Conservation (phyloP, 2,329 filamentous ascomycete genomes). For the Nannizziopsis barbatae region DNA sequence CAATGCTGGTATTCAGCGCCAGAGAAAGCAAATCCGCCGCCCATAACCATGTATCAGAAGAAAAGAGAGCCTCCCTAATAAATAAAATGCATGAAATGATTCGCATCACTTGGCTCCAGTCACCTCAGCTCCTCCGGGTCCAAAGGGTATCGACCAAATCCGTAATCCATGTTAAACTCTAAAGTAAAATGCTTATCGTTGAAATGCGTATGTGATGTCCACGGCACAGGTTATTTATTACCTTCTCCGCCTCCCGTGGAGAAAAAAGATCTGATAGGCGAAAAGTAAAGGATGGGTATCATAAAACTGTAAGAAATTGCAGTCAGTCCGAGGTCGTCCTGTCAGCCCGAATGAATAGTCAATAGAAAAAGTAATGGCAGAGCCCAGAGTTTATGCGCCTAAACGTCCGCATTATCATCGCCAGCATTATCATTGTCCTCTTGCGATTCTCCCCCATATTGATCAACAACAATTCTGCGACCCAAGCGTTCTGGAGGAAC, state of each 20-base stretch:
- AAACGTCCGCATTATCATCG: constrained; percentile 6
- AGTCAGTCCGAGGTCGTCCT: background rate
- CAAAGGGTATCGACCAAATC: no score
- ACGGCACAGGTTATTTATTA: background rate
- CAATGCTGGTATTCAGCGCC: no score
- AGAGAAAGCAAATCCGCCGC: no score
- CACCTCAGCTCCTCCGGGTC: no score
- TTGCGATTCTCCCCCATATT: constrained; percentile 29
- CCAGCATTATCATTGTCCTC: constrained; percentile 26
- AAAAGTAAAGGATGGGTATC: constrained; percentile 5
- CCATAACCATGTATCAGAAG: no score
- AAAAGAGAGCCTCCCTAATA: no score
- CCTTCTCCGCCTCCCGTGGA: background rate
- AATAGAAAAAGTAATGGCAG: background rate
- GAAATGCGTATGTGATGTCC: background rate
- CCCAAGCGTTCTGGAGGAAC: constrained; percentile 66
- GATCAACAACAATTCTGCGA: constrained; percentile 52
- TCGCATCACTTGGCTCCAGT: no score
- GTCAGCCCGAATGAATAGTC: background rate
- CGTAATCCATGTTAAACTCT: no score
- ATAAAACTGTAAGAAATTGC: constrained; percentile 1
- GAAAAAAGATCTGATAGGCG: background rate
- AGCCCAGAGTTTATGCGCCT: constrained; percentile 16
- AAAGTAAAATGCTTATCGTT: no score
- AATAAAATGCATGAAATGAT: no score